Conservation (phyloP, 345 rosid species). For the Brassica rapa region DNA sequence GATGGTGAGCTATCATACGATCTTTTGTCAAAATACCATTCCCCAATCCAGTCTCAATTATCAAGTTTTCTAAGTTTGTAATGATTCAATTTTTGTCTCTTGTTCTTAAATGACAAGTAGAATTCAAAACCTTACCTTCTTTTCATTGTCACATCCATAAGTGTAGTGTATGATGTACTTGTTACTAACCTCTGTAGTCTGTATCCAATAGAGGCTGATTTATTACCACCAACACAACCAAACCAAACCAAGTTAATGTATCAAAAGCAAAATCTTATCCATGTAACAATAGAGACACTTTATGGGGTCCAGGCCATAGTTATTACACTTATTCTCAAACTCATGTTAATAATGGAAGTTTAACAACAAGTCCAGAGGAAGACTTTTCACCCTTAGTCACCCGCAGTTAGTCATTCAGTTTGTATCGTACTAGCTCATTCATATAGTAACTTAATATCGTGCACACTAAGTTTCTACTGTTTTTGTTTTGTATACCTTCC, state of each 20-base stretch:
- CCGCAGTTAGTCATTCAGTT: not conserved
- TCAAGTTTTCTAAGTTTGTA: not conserved
- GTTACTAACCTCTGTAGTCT: not conserved
- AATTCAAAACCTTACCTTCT: not conserved
- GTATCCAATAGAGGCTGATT: not conserved
- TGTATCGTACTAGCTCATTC: not conserved
- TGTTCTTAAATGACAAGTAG: not conserved
- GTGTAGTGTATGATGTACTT: not conserved
- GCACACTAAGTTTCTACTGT: no score
- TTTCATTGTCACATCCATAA: not conserved
- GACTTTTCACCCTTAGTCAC: not conserved
- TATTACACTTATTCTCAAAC: not conserved
- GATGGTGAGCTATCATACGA: constrained; percentile 62
- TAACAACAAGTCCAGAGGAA: not conserved
- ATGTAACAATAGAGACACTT: not conserved
- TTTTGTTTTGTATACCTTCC: no score
- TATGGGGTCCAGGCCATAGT: not conserved
- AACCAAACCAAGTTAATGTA: not conserved
- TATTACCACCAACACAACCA: not conserved
- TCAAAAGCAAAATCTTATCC: not conserved
- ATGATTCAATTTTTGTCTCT: not conserved
- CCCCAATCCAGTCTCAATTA: constrained; percentile 55
- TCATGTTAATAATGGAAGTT: not conserved
- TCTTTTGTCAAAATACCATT: constrained; percentile 98
- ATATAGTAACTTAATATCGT: no score